phyloP scores from a whole-genome alignment of 495 filamentous ascomycete genomes.

The Penicillium paxilli region DNA sequence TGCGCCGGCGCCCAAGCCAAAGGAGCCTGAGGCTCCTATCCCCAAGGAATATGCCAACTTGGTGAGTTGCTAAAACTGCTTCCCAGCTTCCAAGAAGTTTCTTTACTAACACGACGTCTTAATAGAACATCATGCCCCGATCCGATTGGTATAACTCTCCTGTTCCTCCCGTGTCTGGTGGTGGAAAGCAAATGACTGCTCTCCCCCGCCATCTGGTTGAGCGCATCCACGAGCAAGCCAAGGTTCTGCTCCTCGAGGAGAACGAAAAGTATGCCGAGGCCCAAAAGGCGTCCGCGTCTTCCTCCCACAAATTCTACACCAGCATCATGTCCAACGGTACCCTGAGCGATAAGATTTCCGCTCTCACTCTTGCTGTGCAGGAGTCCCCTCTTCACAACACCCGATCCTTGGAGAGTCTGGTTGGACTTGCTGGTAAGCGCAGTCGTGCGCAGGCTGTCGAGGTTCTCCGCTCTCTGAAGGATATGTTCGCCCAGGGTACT shows the following conservation, averaged over 20 bases:
- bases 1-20: constrained; percentile 11
- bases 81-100: too few species aligned
- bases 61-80: constrained; percentile 23
- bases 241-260: constrained; percentile 73
- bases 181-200: constrained; percentile 45
- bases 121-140: constrained; percentile 69
- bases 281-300: constrained; percentile 58
- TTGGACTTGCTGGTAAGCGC: constrained; percentile 79
- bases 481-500: constrained; percentile 85
- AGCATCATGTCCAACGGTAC: constrained; percentile 97
- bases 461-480: constrained; percentile 86
- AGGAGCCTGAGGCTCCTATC: constrained; percentile 17
- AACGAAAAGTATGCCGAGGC: constrained; percentile 58
- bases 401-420: constrained; percentile 80
- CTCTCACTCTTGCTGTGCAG: constrained; percentile 87
- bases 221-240: constrained; percentile 74
- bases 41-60: constrained; percentile 47
- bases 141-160: constrained; percentile 81
- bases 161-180: constrained; percentile 58
- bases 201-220: constrained; percentile 60
- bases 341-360: constrained; percentile 93
- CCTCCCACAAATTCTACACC: constrained; percentile 88
- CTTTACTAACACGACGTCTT: constrained; percentile 17
- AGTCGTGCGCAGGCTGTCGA: constrained; percentile 93
- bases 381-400: constrained; percentile 92